These are phyloP conservation scores for Pulveroboletus sp. DNA, from an alignment of 768 basidiomycete species.

Conservation along the genomic window DNA sequence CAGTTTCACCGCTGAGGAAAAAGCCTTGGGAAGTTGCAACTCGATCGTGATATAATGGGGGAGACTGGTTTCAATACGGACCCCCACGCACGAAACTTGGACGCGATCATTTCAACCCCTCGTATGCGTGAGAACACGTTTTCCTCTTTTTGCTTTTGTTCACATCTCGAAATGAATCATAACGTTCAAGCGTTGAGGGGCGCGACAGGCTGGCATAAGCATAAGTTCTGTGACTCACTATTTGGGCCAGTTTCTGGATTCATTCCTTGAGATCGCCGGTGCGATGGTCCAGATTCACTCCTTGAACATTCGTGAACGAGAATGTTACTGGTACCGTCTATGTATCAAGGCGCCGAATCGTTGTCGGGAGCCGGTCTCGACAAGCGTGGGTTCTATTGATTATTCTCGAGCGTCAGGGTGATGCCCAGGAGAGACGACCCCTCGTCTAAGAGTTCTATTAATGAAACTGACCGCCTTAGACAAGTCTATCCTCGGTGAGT, in stretches of 20 bases:
- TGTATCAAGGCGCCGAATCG: background rate
- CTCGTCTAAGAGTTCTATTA: slow-evolving; percentile 5
- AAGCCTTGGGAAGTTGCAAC: slow-evolving; percentile 62
- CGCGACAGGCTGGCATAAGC: slow-evolving; percentile 4
- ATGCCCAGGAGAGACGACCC: background rate
- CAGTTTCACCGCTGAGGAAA: slow-evolving; percentile 44
- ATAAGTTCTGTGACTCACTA: background rate
- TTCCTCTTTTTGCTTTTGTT: background rate
- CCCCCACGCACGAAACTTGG: slow-evolving; percentile 14
- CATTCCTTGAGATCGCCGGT: background rate
- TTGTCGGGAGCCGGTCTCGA: background rate
- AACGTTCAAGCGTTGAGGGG: slow-evolving; percentile 2
- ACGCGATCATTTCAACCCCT: slow-evolving; percentile 3
- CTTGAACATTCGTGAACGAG: background rate
- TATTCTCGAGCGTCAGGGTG: background rate
- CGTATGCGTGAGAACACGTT: slow-evolving; percentile 10
- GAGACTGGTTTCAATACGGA: slow-evolving; percentile 9
- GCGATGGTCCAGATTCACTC: background rate
- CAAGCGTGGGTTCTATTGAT: slow-evolving; percentile 10
- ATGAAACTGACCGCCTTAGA: slow-evolving; percentile 1
- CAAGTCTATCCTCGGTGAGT: slow-evolving; percentile 15
- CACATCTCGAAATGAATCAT: slow-evolving; percentile 7
- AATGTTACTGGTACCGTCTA: background rate
- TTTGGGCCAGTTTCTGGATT: background rate
- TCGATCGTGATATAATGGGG: slow-evolving; percentile 16